Evolutionary conservation across 768 basidiomycete species (phyloP).

Genomic region (Auriscalpium microsporum): DNA sequence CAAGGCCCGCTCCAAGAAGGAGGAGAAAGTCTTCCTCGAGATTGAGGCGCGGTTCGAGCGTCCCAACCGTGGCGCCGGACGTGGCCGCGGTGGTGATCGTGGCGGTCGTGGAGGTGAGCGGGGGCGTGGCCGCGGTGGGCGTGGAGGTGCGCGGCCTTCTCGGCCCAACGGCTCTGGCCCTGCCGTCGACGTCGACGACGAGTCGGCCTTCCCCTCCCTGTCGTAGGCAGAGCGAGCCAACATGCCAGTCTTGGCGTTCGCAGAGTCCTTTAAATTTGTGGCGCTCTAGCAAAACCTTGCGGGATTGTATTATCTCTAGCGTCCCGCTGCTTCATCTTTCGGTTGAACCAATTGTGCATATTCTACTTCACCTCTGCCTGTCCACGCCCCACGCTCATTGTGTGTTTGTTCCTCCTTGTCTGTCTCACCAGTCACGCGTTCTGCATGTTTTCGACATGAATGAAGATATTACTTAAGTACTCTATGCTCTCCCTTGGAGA

Average conservation of each 20-base stretch:
- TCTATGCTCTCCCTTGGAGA: neutral
- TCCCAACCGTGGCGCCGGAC: slow-evolving; percentile 59
- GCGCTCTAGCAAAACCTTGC: slow-evolving; percentile 3
- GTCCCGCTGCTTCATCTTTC: neutral
- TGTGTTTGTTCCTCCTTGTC: neutral
- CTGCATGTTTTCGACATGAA: slow-evolving; percentile 5
- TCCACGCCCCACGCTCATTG: neutral
- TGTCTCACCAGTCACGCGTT: neutral
- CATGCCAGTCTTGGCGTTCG: neutral
- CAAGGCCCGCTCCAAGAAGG: slow-evolving; percentile 70
- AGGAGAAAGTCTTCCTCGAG: slow-evolving; percentile 87
- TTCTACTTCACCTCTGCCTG: neutral
- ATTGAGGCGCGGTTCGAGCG: slow-evolving; percentile 87
- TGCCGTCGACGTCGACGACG: slow-evolving; percentile 68
- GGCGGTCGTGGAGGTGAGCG: slow-evolving; percentile 34
- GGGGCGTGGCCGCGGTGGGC: slow-evolving; percentile 34
- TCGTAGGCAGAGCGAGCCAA: slow-evolving; percentile 28
- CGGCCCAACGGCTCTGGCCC: slow-evolving; percentile 29
- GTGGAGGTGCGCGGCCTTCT: slow-evolving; percentile 36
- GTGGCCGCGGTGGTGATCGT: slow-evolving; percentile 40
- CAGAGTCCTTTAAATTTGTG: too few species aligned
- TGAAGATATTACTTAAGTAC: neutral
- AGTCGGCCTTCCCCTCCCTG: slow-evolving; percentile 85
- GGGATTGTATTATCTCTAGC: slow-evolving; percentile 6
- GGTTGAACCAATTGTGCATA: neutral